phyloP scores from a whole-genome alignment of 1,139 yeast species.

The Yamadazyma aaseri region DNA sequence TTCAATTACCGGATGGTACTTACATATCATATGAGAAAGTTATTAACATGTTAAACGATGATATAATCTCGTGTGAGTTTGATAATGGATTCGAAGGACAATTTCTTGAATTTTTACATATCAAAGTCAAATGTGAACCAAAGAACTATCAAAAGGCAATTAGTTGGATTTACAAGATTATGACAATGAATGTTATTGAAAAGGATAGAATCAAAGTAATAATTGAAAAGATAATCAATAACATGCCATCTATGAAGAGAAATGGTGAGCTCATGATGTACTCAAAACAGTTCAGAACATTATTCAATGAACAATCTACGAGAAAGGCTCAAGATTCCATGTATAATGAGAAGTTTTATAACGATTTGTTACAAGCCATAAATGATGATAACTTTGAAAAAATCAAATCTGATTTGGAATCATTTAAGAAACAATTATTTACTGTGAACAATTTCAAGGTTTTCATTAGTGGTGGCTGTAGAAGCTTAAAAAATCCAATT shows the following conservation, averaged over 20 bases:
- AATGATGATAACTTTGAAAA: slow-evolving; percentile 48
- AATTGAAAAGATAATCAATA: slow-evolving; percentile 71
- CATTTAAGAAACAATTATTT: slow-evolving; percentile 57
- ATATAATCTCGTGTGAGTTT: slow-evolving; percentile 60
- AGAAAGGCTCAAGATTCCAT: slow-evolving; percentile 68
- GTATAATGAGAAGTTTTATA: slow-evolving; percentile 58
- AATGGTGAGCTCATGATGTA: slow-evolving; percentile 71
- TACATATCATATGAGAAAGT: slow-evolving; percentile 71
- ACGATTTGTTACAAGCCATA: slow-evolving; percentile 48
- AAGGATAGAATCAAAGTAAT: slow-evolving; percentile 66
- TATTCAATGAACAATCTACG: slow-evolving; percentile 58
- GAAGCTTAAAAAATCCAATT: slow-evolving; percentile 51
- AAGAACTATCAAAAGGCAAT: slow-evolving; percentile 67
- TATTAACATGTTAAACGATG: slow-evolving; percentile 67
- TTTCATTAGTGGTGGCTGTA: slow-evolving; percentile 68
- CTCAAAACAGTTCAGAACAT: slow-evolving; percentile 56
- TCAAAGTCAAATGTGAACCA: slow-evolving; percentile 61
- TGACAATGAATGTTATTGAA: slow-evolving; percentile 70
- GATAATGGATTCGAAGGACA: slow-evolving; percentile 59
- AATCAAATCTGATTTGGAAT: slow-evolving; percentile 55
- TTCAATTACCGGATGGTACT: slow-evolving; percentile 52
- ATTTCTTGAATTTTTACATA: slow-evolving; percentile 62
- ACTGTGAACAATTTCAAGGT: slow-evolving; percentile 61
- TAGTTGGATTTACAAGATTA: slow-evolving; percentile 68
- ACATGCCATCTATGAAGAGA: slow-evolving; percentile 78